Base-by-base conservation (phyloP, 345 rosid species). In the Citrus medica region DNA sequence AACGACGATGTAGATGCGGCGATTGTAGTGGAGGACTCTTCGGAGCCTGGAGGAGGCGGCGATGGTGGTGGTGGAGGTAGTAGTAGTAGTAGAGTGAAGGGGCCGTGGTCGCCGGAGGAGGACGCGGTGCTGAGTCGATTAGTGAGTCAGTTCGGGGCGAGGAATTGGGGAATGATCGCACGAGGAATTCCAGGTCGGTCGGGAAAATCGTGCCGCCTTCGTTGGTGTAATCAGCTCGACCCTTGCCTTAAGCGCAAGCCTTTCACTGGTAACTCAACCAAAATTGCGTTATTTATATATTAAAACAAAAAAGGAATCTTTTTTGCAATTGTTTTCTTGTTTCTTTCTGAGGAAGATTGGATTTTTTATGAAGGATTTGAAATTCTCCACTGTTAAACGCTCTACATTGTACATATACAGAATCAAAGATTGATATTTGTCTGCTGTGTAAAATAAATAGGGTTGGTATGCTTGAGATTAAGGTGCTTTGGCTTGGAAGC, bases 171-270 rank as follows among this genome's bases (percentile, higher is more conserved):
- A 69, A 79, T 89, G 90, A 93, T 93, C 82, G 94, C 94, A 9
- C 88, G 93, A 37, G 97, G 97, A 35, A 88, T 91, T 74, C 93
- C 94, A 9, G 93, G 96, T 67, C 91, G 94, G 25, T 92, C 94
- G 24, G 98, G 94, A 46, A 93, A 93, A 86, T 93, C 96, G 3
- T 93, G 98, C 75, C 89, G 96, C 51, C 90, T 93, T 66, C 82
- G 92, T 9, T 91, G 98, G 98, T 93, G 98, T 78, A 91, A 93
- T 78, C 96, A 93, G 86, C 98, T 93, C 59, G 94, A 93, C 70
- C 98, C 96, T 81, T 85, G 89, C 70, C 90, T 93, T 62, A 92
- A 89, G 85, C 91, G 92, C 28, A 93, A 92, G 79, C 94, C 96
- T 75, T 92, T 93, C 78, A 88, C 93, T 67, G 94, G 96, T 93